These are phyloP conservation scores for Centella asiatica DNA, from an alignment of 129 eudicot genomes.

Conservation along the genomic window DNA sequence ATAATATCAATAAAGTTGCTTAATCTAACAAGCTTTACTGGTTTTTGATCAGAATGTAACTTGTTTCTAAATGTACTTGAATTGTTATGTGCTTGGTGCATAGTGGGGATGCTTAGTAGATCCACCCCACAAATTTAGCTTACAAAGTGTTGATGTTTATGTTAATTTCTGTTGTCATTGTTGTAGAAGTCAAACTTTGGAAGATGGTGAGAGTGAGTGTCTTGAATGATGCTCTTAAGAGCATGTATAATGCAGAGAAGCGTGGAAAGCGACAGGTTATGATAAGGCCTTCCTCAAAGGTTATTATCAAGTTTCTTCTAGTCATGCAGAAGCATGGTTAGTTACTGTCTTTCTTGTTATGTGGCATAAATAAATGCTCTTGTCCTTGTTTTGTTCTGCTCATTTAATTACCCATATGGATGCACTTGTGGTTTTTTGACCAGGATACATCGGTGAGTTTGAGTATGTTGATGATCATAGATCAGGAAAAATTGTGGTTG, in stretches of 20 bases:
- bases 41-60: too few relatives aligned
- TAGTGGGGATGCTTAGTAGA: too few relatives aligned
- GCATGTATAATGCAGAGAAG: conserved; percentile 11
- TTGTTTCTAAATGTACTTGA: too few relatives aligned
- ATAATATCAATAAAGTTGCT: too few relatives aligned
- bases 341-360: not conserved
- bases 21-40: too few relatives aligned
- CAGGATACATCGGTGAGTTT: conserved; percentile 12
- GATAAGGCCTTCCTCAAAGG: conserved; percentile 15
- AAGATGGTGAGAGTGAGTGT: conserved; percentile 10
- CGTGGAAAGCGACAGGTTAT: conserved; percentile 14
- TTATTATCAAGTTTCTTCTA: conserved; percentile 7
- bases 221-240: conserved; percentile 11
- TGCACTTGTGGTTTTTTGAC: not conserved
- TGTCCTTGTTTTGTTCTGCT: too few relatives aligned
- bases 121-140: too few relatives aligned
- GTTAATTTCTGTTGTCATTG: not conserved
- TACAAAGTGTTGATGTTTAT: not conserved
- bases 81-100: too few relatives aligned
- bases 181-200: not conserved
- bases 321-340: conserved; percentile 14
- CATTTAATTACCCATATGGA: not conserved
- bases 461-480: conserved; percentile 13
- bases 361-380: too few relatives aligned
- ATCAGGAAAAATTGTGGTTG: conserved; percentile 13